A percentile compares a stretch with the other conserved stretches of the same genome.
These are phyloP conservation scores for Coniochaeta sp. DNA, from an alignment of 2,329 filamentous ascomycete genomes.

Conservation along the genomic window DNA sequence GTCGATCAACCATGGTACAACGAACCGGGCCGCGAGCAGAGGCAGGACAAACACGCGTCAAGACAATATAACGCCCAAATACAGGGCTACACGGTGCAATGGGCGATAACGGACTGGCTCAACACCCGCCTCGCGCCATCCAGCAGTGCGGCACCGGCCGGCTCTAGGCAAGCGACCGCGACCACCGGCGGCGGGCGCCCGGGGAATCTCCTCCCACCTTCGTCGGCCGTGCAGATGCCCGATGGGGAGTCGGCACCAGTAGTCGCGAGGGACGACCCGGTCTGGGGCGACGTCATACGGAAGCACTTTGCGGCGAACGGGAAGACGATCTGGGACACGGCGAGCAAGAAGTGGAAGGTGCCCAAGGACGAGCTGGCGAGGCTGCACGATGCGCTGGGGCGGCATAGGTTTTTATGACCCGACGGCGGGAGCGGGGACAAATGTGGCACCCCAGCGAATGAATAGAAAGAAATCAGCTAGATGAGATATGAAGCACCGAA, in stretches of 20 bases:
- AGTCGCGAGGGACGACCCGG: constrained; percentile 6
- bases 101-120: constrained; percentile 23
- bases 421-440: no score
- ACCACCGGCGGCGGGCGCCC: background rate
- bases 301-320: constrained; percentile 16
- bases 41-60: constrained; percentile 10
- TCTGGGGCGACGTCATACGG: constrained; percentile 18
- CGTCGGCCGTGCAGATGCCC: no score
- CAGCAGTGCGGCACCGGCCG: background rate
- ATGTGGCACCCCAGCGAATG: no score
- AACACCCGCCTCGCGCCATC: constrained; percentile 7
- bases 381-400: background rate
- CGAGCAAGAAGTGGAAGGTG: constrained; percentile 10
- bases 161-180: no score
- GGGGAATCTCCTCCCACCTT: background rate
- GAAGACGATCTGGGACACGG: constrained; percentile 10
- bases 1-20: constrained; percentile 48
- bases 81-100: constrained; percentile 17
- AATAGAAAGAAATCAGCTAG: no score
- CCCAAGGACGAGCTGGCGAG: no score
- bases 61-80: constrained; percentile 22
- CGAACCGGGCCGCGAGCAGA: constrained; percentile 36
- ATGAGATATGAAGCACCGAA: no score
- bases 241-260: no score
- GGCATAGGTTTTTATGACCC: constrained; percentile 2